Evolutionary conservation across 2,329 filamentous ascomycete species (phyloP), one percentile per base, ranked within the genome.

Genomic region (Thelonectria blattea): DNA sequence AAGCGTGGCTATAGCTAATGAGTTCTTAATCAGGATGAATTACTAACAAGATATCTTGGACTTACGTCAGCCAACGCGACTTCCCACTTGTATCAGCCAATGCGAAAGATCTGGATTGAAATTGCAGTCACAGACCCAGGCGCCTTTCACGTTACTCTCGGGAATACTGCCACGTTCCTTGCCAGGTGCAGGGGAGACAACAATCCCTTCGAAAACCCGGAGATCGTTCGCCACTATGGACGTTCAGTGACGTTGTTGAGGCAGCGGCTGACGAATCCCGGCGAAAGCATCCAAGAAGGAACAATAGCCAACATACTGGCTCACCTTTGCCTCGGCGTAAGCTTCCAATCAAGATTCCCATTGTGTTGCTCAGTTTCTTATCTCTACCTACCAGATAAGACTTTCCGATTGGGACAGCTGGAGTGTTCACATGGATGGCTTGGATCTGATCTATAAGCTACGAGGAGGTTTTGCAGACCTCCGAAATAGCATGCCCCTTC

Each of bases 241-340:
- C 27, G 17, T 4, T 53, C 51, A 8, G 41, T 53, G 7, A 34
- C n/a, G 14, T 22, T 46, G 12, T 46, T 53, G 17, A 45, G 51
- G 20, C 41, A 10, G 34, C 51, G 51, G 22, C 27, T 53, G 5
- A 39, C 12, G 11, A 46, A 15, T 8, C 8, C 42, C n/a, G 20
- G 27, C 6, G 51, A 53, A 14, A 22, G 20, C 15, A 24, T 34
- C 4, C 30, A n/a, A n/a, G 51, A 53, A 45, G 51, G 51, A 14
- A 37, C 51, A 5, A 37, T 46, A 11, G 41, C 51, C 8, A 53
- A 53, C 22, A 37, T 53, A 5, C 34, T 53, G 14, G 51, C 41
- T 24, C 51, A 53, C 17, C 17, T 53, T 30, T 53, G 51, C 5
- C 41, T 53, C 5, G 37, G 11, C 14, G 51, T 53, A 53, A 18